A percentile compares a stretch with the other conserved stretches of the same genome.
phyloP scores from a whole-genome alignment of 352 stramenopile genomes.

The Phytopythium cucurbitacearum region DNA sequence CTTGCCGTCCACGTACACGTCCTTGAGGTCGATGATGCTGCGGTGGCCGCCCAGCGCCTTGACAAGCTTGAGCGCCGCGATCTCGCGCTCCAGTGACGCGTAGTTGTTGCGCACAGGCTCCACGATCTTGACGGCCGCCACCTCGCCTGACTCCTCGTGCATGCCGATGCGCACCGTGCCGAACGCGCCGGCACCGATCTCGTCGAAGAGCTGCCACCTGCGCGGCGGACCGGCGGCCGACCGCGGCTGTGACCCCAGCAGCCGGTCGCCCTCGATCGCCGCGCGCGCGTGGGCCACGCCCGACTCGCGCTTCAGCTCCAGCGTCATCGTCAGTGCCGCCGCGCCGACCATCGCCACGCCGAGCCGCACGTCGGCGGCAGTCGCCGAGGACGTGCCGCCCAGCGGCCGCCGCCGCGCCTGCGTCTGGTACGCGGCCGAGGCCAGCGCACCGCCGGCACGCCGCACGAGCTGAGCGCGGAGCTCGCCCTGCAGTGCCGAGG shows the following conservation, averaged over 20 bases:
- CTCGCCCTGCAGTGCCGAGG: constrained; percentile 5
- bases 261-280: constrained; percentile 16
- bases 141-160: constrained; percentile 59
- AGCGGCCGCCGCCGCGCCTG: constrained; percentile 13
- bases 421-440: constrained; percentile 20
- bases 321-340: constrained; percentile 36
- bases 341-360: constrained; percentile 46
- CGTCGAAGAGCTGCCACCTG: constrained; percentile 62
- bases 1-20: constrained; percentile 76
- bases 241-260: not conserved
- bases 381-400: constrained; percentile 1
- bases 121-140: constrained; percentile 75
- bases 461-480: constrained; percentile 3
- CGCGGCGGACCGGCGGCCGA: constrained; percentile 13
- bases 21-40: constrained; percentile 82
- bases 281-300: constrained; percentile 30
- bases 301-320: constrained; percentile 28
- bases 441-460: constrained; percentile 1
- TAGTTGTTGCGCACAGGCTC: constrained; percentile 36
- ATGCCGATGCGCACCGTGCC: constrained; percentile 67
- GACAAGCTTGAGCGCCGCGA: constrained; percentile 65
- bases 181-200: constrained; percentile 71
- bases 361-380: constrained; percentile 8
- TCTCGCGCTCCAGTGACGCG: constrained; percentile 58
- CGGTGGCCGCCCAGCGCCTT: constrained; percentile 73